Base-by-base conservation (phyloP, 2,329 filamentous ascomycete genomes). In the Epichloe aotearoae region DNA sequence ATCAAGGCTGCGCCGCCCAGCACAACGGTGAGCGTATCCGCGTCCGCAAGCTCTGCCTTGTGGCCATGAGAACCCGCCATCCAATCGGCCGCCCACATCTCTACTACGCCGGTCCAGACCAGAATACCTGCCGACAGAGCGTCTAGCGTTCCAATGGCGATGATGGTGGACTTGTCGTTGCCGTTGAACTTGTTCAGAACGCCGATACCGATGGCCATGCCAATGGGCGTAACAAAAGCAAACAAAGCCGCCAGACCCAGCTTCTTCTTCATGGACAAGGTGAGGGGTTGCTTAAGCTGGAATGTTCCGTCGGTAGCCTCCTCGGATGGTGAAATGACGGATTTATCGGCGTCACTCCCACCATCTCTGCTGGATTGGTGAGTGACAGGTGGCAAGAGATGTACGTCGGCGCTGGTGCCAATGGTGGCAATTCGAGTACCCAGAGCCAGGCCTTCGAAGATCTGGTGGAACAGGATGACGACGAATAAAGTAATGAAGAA, bases 11-110 rank as follows among this genome's bases (percentile, higher is more conserved):
- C 39, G 36, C 77, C 65, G 0, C 74, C 82, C 8, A 76, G 62
- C 1, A 62, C 37, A 0, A 79, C 79, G 51, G 72, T 74, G 0
- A 70, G 30, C 1, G 73, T 38, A 0, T 73, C 63, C 0, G 81
- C 74, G 33, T 76, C 66, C 15, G 74, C 64, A 62, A 86, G 64
- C 59, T 84, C 78, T 19, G 65, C 62, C 55, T 60, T 61, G 40
- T 62, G 59, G 7, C 66, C 66, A 38, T 68, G 66, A 8, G 56
- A 52, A 17, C 75, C 76, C 1, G 70, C 70, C 58, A 79, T 75
- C 86, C 86, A 90, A 61, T 90, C 86, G 40, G 76, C 71, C 2
- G 83, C 83, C 79, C 82, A 83, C 84, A 90, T 88, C 68, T 89
- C 85, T 0, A 89, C 84, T 1, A 89, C 66, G 2, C 84, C 83